Conservation (phyloP, 352 stramenopile species). For the Pelagophyceae sp. region DNA sequence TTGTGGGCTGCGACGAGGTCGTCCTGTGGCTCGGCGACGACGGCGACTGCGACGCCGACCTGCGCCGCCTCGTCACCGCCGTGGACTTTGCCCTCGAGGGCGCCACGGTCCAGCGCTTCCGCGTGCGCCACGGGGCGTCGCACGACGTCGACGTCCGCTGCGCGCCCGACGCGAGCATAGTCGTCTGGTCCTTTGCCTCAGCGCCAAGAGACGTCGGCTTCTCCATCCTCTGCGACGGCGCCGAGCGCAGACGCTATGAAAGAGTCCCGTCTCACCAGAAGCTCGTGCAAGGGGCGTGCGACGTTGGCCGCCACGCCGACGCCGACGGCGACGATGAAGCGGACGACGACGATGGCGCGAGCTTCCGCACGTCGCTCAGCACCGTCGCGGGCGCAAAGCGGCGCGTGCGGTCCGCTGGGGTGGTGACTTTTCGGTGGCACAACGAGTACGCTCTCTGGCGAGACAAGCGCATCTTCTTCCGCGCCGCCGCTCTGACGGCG, state of each 20-base stretch:
- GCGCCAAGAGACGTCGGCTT: not conserved
- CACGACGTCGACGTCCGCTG: not conserved
- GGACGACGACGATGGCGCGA: too few relatives aligned
- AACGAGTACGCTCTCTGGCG: slow-evolving; percentile 4
- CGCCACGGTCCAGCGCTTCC: not conserved
- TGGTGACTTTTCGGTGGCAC: not conserved
- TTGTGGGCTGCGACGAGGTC: not conserved
- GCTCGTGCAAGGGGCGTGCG: not conserved
- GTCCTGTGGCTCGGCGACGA: not conserved
- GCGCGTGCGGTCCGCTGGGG: not conserved
- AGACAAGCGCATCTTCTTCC: not conserved
- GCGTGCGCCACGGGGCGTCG: not conserved
- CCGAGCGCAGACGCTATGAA: not conserved
- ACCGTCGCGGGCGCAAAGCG: not conserved
- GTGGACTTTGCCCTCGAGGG: slow-evolving; percentile 4
- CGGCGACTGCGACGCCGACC: not conserved
- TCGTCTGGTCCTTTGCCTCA: not conserved
- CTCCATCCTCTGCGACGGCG: not conserved
- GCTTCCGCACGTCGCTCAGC: not conserved
- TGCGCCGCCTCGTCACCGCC: not conserved
- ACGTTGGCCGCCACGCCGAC: too few relatives aligned
- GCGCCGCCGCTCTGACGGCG: not conserved
- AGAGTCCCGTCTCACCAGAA: not conserved
- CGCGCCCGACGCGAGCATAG: not conserved
- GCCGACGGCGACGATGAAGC: not conserved